Conservation (phyloP, 106 monocot genomes). For the Phalaenopsis equestris region DNA sequence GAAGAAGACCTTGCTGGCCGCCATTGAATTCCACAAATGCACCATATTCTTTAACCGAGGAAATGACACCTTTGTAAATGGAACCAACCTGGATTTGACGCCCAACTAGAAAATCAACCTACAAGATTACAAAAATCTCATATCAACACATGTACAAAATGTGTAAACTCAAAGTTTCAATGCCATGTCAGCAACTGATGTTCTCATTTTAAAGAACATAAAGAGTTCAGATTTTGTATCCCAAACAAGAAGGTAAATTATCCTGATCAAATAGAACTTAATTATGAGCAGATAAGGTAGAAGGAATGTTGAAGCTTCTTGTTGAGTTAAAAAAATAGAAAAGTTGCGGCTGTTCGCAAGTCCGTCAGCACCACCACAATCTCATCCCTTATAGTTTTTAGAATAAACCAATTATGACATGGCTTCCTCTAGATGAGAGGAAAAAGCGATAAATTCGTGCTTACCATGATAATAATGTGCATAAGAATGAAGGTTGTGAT, state of each 20-base stretch:
- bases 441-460: not conserved
- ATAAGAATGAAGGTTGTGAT: not conserved
- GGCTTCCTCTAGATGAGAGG: not conserved
- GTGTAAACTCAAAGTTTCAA: not conserved
- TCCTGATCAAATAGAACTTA: not conserved
- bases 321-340: not conserved
- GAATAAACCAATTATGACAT: not conserved
- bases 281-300: not conserved
- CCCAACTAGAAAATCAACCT: constrained; percentile 86
- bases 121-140: constrained; percentile 6
- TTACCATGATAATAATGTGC: not conserved
- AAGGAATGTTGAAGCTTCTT: not conserved
- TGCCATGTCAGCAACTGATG: not conserved
- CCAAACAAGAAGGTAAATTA: not conserved
- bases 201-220: not conserved
- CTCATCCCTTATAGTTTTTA: not conserved
- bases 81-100: constrained; percentile 79
- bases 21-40: constrained; percentile 95
- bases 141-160: not conserved
- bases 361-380: not conserved
- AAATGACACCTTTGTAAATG: constrained; percentile 74
- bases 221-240: not conserved
- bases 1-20: constrained; percentile 85
- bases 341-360: not conserved
- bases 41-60: constrained; percentile 88